Percentiles rank a stretch among this genome's conserved stretches.
These are phyloP conservation scores for Metroxylon sagu DNA, from an alignment of 176 grass and related monocot species.

Conservation along the genomic window DNA sequence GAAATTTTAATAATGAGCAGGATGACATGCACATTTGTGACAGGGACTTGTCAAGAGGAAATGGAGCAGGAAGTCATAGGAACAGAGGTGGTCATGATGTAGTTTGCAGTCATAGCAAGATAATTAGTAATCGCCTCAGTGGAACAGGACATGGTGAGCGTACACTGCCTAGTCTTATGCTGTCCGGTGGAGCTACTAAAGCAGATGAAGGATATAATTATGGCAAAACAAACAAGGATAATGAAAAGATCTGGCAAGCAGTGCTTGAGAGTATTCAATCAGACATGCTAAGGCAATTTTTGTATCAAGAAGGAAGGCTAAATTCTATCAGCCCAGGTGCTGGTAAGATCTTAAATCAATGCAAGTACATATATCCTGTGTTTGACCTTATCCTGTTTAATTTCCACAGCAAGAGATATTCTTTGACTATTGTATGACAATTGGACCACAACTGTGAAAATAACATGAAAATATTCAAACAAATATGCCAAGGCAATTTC, in stretches of 20 bases:
- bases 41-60: conserved; percentile 20
- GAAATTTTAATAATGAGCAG: conserved; percentile 19
- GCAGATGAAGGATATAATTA: conserved; percentile 29
- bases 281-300: conserved; percentile 60
- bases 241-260: conserved; percentile 77
- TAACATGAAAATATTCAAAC: conserved; percentile 48
- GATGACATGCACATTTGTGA: conserved; percentile 16
- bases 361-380: too few species aligned
- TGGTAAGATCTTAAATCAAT: conserved; percentile 33
- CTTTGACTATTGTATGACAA: too few species aligned
- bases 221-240: conserved; percentile 37
- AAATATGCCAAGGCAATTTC: conserved; percentile 58
- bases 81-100: conserved; percentile 19
- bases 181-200: conserved; percentile 23
- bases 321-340: conserved; percentile 65
- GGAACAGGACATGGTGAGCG: conserved; percentile 24
- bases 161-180: conserved; percentile 24
- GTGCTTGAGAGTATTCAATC: conserved; percentile 63
- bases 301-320: conserved; percentile 62
- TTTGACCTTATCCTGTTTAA: too few species aligned
- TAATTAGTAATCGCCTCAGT: conserved; percentile 15
- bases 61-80: conserved; percentile 15
- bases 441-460: too few species aligned
- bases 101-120: conserved; percentile 14
- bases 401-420: too few species aligned